phyloP scores from a whole-genome alignment of 2,329 filamentous ascomycete species.

The Neonectria hederae region DNA sequence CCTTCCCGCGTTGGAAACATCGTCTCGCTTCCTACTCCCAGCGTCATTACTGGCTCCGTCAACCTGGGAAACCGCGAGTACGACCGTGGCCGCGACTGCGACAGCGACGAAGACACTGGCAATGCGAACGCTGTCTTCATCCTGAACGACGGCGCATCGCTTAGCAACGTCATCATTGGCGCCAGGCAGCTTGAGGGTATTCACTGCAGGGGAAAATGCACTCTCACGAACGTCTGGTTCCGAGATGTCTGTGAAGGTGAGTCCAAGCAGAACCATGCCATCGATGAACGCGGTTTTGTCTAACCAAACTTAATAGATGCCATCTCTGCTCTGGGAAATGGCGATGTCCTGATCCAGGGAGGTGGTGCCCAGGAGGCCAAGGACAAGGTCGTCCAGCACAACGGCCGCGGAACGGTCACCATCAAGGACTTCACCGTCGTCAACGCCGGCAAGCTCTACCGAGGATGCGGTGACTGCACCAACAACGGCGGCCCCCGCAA shows the following conservation, averaged over 20 bases:
- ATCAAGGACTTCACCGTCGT: conserved; percentile 39
- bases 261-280: not conserved
- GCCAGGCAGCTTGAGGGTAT: conserved; percentile 37
- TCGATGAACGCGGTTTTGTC: not conserved
- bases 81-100: conserved; percentile 19
- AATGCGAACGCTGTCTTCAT: conserved; percentile 26
- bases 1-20: conserved; percentile 10
- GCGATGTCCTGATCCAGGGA: conserved; percentile 20
- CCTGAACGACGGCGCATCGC: conserved; percentile 27
- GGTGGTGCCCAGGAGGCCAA: conserved; percentile 38
- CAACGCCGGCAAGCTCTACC: conserved; percentile 39
- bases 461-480: conserved; percentile 41
- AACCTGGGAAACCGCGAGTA: conserved; percentile 19
- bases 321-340: conserved; percentile 16
- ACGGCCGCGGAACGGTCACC: conserved; percentile 35
- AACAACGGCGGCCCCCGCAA: conserved; percentile 39
- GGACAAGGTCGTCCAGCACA: conserved; percentile 40
- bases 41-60: conserved; percentile 4
- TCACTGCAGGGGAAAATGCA: conserved; percentile 42
- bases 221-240: conserved; percentile 50
- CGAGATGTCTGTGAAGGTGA: conserved; percentile 48
- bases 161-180: conserved; percentile 33
- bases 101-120: conserved; percentile 14
- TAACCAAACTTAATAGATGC: conserved; percentile 5
- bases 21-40: conserved; percentile 4